phyloP scores from a whole-genome alignment of 2,329 filamentous ascomycete genomes.

The Ceratocystis colombiana region DNA sequence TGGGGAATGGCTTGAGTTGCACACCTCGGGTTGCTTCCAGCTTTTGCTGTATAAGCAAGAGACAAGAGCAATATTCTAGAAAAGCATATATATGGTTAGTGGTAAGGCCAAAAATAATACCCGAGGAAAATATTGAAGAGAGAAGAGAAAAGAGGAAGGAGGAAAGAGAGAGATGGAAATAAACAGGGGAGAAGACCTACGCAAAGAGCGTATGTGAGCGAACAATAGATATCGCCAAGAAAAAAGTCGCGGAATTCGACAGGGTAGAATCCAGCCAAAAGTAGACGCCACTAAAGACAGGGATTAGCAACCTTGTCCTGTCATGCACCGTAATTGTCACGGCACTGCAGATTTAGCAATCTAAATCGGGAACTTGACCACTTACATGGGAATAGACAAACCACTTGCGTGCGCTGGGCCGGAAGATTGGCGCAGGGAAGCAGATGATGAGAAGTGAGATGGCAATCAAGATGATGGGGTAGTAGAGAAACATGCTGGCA shows the following conservation, averaged over 20 bases:
- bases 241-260: conserved; percentile 98
- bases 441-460: conserved; percentile 60
- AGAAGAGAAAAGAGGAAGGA: conserved; percentile 9
- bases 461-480: conserved; percentile 68
- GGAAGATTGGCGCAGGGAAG: conserved; percentile 63
- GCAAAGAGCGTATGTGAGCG: conserved; percentile 68
- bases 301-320: conserved; percentile 5
- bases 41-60: conserved; percentile 80
- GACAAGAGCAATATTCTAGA: conserved; percentile 77
- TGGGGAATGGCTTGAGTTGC: conserved; percentile 77
- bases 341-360: background rate
- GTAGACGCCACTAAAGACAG: conserved; percentile 56
- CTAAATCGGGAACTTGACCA: conserved; percentile 33
- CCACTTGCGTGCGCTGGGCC: conserved; percentile 70
- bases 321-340: conserved; percentile 3
- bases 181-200: conserved; percentile 15
- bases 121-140: conserved; percentile 27
- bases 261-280: conserved; percentile 76
- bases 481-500: conserved; percentile 67
- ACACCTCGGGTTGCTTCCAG: conserved; percentile 64
- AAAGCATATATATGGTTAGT: background rate
- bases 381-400: conserved; percentile 73
- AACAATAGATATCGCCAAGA: conserved; percentile 95
- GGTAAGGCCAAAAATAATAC: background rate
- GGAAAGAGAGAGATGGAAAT: conserved; percentile 16